These are phyloP conservation scores for Umbelopsis vinacea DNA, from an alignment of 192 early-diverging fungal species.

Conservation along the genomic window DNA sequence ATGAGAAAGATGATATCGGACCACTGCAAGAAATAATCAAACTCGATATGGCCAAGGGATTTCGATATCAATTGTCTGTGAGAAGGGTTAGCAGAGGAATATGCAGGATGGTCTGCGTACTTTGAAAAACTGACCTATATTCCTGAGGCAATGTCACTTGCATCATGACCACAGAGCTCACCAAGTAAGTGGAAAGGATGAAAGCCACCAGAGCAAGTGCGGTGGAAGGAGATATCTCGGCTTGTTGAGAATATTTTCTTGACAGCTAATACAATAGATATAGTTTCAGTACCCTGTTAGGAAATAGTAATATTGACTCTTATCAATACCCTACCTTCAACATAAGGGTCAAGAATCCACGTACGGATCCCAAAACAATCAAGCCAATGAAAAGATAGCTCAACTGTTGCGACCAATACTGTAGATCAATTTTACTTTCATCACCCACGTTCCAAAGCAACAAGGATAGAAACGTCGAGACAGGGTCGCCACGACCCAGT, in stretches of 20 bases:
- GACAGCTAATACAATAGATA: slow-evolving; percentile 58
- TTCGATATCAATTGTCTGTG: slow-evolving; percentile 74
- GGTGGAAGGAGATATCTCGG: slow-evolving; percentile 72
- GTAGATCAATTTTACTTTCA: slow-evolving; percentile 72
- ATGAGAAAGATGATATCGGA: slow-evolving; percentile 92
- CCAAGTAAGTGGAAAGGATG: slow-evolving; percentile 92
- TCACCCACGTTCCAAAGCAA: slow-evolving; percentile 61
- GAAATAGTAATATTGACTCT: background rate
- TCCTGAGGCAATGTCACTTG: slow-evolving; percentile 84
- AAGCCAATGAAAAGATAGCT: slow-evolving; percentile 91
- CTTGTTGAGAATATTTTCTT: slow-evolving; percentile 59
- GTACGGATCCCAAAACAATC: slow-evolving; percentile 88
- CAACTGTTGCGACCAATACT: slow-evolving; percentile 89
- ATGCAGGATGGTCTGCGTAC: slow-evolving; percentile 24
- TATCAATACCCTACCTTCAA: slow-evolving; percentile 55
- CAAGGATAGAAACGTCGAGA: slow-evolving; percentile 78
- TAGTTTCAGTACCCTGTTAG: background rate
- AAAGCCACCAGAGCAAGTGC: slow-evolving; percentile 83
- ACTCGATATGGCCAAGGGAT: slow-evolving; percentile 80
- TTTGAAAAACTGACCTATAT: slow-evolving; percentile 51
- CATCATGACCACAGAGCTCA: slow-evolving; percentile 92
- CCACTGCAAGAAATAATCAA: slow-evolving; percentile 93
- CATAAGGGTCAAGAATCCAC: slow-evolving; percentile 84
- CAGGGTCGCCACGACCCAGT: slow-evolving; percentile 78
- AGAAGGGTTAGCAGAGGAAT: background rate